Evolutionary conservation across 163 green algal species (phyloP).

Genomic region (Volvox carteri): DNA sequence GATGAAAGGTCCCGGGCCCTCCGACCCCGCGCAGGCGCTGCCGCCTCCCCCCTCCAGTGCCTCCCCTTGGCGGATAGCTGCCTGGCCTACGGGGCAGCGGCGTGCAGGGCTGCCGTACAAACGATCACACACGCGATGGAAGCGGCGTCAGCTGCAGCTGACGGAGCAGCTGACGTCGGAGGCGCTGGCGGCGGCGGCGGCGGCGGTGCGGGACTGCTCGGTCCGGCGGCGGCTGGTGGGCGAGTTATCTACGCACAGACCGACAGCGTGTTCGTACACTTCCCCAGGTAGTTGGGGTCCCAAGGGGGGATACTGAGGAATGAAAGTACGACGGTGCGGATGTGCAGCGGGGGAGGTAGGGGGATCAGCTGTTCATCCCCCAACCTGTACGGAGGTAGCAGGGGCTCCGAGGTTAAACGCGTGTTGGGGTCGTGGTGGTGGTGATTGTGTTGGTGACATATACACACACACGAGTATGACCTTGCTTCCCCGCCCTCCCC

Average conservation of each 20-base stretch:
- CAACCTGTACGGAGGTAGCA: too few species aligned
- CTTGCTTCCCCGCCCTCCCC: too few species aligned
- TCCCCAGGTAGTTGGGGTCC: constrained; percentile 65
- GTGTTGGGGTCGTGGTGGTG: too few species aligned
- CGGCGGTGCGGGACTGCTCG: background rate
- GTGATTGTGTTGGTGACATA: too few species aligned
- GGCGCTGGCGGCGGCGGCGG: background rate
- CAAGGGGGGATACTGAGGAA: too few species aligned
- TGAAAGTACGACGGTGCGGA: background rate
- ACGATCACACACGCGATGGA: constrained; percentile 63
- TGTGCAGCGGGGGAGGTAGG: background rate
- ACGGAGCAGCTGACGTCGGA: background rate
- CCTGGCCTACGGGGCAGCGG: constrained; percentile 79
- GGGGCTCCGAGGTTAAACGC: too few species aligned
- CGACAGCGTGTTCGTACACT: constrained; percentile 85
- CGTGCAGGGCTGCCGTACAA: constrained; percentile 72
- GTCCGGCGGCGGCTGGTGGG: constrained; percentile 47
- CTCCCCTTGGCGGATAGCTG: constrained; percentile 86
- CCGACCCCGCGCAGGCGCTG: constrained; percentile 56
- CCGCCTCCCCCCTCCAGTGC: constrained; percentile 83
- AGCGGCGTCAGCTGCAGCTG: background rate
- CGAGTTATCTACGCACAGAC: constrained; percentile 90
- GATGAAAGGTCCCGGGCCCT: too few species aligned
- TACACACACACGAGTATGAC: too few species aligned
- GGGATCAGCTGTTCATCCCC: too few species aligned